Evolutionary conservation across 768 basidiomycete genomes (phyloP), one percentile per base, ranked within the genome.

Genomic region (Amanita pseudoporphyria): DNA sequence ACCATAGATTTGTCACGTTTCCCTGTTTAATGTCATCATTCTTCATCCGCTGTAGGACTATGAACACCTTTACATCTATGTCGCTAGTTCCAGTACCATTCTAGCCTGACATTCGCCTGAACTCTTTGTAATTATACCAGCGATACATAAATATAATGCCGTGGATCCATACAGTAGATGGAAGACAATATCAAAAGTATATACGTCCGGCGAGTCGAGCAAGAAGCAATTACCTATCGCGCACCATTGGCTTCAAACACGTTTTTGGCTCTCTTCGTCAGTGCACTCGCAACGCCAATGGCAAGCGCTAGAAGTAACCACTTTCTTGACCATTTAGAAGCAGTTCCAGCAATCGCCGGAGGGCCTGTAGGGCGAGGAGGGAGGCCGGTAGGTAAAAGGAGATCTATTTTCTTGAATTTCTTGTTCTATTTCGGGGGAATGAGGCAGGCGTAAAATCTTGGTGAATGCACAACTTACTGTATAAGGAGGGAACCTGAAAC

Each of bases 401-500:
- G 54, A 9, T 58, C 46, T 5, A 67, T 52, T 3, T 57, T 52
- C 18, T 68, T 68, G 24, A 67, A 38, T 38, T 69, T 69, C 55
- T 64, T 57, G 6, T 45, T 56, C 69, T 69, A 35, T 28, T 31
- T 33, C 32, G 13, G n/a, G 32, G 6, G 26, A 13, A 42, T 16
- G 9, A 45, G 46, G 22, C 3, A 44, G 18, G 24, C 21, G 13
- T 16, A 37, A 10, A n/a, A n/a, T 7, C 7, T n/a, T 9, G n/a
- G 18, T 3, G 18, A 21, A 13, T 0, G 32, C 2, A 30, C 36
- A 40, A 55, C 66, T 42, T 55, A 72, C 71, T 13, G 62, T 73
- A 55, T 82, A 82, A 1, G 82, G 82, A n/a, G 82, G 80, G 66
- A 74, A 84, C 21, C 81, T 73, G 66, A 72, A 68, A 1, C 66